Percentiles rank a stretch among this genome's conserved stretches.
Conservation (phyloP, 2,329 filamentous ascomycete genomes). For the Stachybotrys echinatus region DNA sequence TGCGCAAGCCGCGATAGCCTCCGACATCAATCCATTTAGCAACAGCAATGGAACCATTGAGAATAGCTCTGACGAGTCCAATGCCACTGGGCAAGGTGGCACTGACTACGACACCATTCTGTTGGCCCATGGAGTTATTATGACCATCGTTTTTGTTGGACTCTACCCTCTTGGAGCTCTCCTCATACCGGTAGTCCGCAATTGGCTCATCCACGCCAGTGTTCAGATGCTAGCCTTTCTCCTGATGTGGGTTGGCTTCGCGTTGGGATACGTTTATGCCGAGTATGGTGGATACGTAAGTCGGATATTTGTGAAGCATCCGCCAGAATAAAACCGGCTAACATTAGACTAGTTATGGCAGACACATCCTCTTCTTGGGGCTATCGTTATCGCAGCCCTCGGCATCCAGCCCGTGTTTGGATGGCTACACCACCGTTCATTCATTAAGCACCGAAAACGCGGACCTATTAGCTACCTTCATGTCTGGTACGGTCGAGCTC, state of each 20-base stretch:
- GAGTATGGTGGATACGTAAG: slow-evolving; percentile 29
- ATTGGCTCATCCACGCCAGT: slow-evolving; percentile 42
- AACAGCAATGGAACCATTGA: neutral
- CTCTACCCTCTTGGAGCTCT: slow-evolving; percentile 51
- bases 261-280: slow-evolving; percentile 39
- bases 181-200: slow-evolving; percentile 45
- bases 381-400: slow-evolving; percentile 41
- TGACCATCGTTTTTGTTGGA: slow-evolving; percentile 46
- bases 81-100: neutral
- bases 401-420: slow-evolving; percentile 47
- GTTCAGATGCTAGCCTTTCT: slow-evolving; percentile 43
- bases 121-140: slow-evolving; percentile 45
- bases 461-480: slow-evolving; percentile 42
- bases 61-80: neutral
- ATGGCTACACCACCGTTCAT: slow-evolving; percentile 44
- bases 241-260: slow-evolving; percentile 47
- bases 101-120: slow-evolving; percentile 18
- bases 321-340: too few species aligned
- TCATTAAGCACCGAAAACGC: slow-evolving; percentile 32
- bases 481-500: slow-evolving; percentile 48
- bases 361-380: slow-evolving; percentile 45
- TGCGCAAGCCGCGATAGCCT: neutral
- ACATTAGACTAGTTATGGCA: slow-evolving; percentile 35
- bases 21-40: neutral
- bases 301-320: too few species aligned